These are phyloP conservation scores for Tuber umbilicatum DNA, from an alignment of 495 filamentous ascomycete species.

Conservation along the genomic window DNA sequence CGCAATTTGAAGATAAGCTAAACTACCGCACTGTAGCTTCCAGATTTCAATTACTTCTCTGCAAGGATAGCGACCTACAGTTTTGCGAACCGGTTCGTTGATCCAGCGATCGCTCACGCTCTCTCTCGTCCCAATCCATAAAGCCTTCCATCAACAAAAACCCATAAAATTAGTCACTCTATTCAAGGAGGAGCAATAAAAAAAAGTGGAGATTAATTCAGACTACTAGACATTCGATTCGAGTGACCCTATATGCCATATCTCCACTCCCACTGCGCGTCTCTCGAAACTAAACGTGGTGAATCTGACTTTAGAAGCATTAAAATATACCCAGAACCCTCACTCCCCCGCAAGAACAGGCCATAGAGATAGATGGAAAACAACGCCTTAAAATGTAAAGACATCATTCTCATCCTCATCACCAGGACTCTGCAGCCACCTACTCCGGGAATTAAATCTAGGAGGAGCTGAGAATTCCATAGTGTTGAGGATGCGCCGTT, in stretches of 20 bases:
- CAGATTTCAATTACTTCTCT: not conserved
- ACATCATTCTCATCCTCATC: not conserved
- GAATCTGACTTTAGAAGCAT: not conserved
- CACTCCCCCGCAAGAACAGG: not conserved
- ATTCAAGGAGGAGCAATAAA: constrained; percentile 1
- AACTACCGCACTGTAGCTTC: not conserved
- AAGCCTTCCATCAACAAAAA: not conserved
- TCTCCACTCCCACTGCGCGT: not conserved
- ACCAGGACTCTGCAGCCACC: not conserved
- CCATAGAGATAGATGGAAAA: not conserved
- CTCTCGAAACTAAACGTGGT: constrained; percentile 1
- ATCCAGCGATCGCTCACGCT: not conserved
- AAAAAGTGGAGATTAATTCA: constrained; percentile 3
- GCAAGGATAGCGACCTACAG: not conserved
- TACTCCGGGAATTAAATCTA: not conserved
- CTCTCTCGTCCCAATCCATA: not conserved
- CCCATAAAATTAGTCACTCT: not conserved
- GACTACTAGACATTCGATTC: not conserved
- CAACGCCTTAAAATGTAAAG: not conserved
- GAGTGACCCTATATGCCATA: not conserved
- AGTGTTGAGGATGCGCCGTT: not conserved
- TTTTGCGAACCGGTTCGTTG: not conserved
- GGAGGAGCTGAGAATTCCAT: not conserved
- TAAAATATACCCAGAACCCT: not conserved
- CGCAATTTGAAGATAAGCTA: not conserved